These are phyloP conservation scores for Aspergillus incahuasiensis DNA, from an alignment of 495 filamentous ascomycete genomes.

Conservation along the genomic window DNA sequence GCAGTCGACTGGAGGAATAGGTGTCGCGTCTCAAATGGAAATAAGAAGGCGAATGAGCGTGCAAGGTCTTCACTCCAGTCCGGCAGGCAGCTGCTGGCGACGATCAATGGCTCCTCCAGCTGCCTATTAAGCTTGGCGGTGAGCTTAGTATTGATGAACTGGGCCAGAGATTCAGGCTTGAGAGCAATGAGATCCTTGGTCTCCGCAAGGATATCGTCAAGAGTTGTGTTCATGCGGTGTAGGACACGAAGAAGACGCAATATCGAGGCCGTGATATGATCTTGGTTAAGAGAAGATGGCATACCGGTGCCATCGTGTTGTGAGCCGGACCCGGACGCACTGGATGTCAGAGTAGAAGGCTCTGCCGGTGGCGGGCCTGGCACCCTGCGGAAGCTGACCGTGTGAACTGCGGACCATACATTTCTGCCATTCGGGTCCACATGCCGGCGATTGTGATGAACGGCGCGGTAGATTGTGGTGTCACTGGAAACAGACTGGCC, in stretches of 20 bases:
- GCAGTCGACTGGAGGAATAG: slow-evolving; percentile 97
- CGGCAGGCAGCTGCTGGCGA: slow-evolving; percentile 94
- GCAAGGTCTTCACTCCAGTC: slow-evolving; percentile 98
- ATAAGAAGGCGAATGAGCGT: slow-evolving; percentile 93
- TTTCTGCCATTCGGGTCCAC: slow-evolving; percentile 62
- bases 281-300: slow-evolving; percentile 79
- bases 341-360: slow-evolving; percentile 57
- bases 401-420: slow-evolving; percentile 85
- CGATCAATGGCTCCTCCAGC: slow-evolving; percentile 95
- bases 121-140: slow-evolving; percentile 99
- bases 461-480: slow-evolving; percentile 93
- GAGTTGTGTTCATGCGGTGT: slow-evolving; percentile 88
- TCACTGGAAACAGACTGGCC: slow-evolving; percentile 80
- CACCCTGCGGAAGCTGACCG: slow-evolving; percentile 86
- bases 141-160: slow-evolving; percentile 98
- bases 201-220: slow-evolving; percentile 94
- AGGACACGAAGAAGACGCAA: slow-evolving; percentile 84
- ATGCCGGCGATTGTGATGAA: slow-evolving; percentile 66
- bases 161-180: slow-evolving; percentile 79
- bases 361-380: slow-evolving; percentile 84
- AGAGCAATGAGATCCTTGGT: slow-evolving; percentile 66
- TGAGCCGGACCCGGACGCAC: slow-evolving; percentile 42
- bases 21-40: slow-evolving; percentile 97
- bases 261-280: slow-evolving; percentile 79
- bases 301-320: slow-evolving; percentile 51